Conservation (phyloP, 2,329 filamentous ascomycete species). For the Pleurostoma richardsiae region DNA sequence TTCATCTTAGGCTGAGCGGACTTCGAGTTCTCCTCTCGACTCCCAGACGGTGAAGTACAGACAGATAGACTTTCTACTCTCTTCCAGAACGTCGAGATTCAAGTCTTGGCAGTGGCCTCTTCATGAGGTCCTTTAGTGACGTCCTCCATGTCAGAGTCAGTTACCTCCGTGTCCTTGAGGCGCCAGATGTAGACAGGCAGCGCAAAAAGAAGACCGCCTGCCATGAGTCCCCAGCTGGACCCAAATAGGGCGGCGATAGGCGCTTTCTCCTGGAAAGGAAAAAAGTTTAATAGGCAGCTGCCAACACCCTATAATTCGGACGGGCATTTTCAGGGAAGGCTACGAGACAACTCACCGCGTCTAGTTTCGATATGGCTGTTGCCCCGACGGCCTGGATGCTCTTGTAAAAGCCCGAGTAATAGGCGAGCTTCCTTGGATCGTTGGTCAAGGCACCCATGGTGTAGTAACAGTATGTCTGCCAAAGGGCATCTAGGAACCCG, state of each 20-base stretch:
- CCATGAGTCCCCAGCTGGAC: constrained; percentile 56
- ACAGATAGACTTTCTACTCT: no score
- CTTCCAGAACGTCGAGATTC: no score
- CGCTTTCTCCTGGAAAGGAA: no score
- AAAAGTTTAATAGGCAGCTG: no score
- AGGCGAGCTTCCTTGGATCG: constrained; percentile 44
- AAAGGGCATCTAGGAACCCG: neutral
- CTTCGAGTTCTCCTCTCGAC: no score
- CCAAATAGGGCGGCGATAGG: constrained; percentile 24
- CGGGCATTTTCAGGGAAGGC: no score
- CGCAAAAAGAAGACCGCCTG: constrained; percentile 54
- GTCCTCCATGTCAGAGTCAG: neutral
- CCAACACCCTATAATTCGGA: no score
- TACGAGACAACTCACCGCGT: constrained; percentile 34
- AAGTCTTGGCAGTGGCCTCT: no score
- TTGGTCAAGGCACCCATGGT: constrained; percentile 44
- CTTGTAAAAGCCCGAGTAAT: constrained; percentile 71
- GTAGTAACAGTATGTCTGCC: constrained; percentile 18
- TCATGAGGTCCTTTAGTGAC: neutral
- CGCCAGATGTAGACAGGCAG: constrained; percentile 58
- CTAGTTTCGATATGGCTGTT: constrained; percentile 55
- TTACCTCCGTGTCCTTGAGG: constrained; percentile 48
- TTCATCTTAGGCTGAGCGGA: no score
- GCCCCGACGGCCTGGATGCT: constrained; percentile 62
- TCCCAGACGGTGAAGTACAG: no score